Evolutionary conservation across 1,284 basidiomycete species (phyloP).

Genomic region (Cryptococcus hybrid): DNA sequence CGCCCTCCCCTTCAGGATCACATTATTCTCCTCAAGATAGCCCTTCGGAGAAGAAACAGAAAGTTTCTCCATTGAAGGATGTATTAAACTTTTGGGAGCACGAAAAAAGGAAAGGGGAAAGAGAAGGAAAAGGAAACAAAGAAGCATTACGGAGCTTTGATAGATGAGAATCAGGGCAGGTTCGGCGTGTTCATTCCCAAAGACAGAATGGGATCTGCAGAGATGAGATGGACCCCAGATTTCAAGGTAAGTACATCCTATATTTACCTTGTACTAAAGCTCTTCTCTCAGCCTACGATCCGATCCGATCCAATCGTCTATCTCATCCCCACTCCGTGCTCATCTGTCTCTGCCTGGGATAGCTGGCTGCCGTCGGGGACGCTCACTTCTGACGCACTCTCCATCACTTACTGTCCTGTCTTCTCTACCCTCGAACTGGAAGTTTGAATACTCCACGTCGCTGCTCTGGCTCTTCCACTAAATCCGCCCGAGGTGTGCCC

Average conservation of each 20-base stretch:
- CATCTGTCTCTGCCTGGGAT: constrained; percentile 32
- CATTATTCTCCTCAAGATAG: constrained; percentile 29
- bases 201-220: constrained; percentile 43
- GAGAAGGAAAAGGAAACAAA: constrained; percentile 30
- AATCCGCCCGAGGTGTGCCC: constrained; percentile 24
- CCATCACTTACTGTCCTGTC: constrained; percentile 35
- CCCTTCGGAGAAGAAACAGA: constrained; percentile 22
- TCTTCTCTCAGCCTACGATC: constrained; percentile 15
- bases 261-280: not conserved
- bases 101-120: constrained; percentile 33
- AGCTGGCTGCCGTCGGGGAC: constrained; percentile 42
- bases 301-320: constrained; percentile 34
- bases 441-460: constrained; percentile 8
- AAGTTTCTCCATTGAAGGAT: constrained; percentile 39
- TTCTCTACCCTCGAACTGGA: constrained; percentile 22
- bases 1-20: constrained; percentile 26
- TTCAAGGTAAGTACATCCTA: constrained; percentile 19
- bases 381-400: constrained; percentile 21
- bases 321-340: constrained; percentile 35
- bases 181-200: constrained; percentile 32
- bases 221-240: constrained; percentile 27
- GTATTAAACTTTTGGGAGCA: constrained; percentile 38
- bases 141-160: constrained; percentile 14
- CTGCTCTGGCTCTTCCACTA: constrained; percentile 12
- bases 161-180: constrained; percentile 24